These are phyloP conservation scores for Ascobolus immersus DNA, from an alignment of 495 filamentous ascomycete species.

Conservation along the genomic window DNA sequence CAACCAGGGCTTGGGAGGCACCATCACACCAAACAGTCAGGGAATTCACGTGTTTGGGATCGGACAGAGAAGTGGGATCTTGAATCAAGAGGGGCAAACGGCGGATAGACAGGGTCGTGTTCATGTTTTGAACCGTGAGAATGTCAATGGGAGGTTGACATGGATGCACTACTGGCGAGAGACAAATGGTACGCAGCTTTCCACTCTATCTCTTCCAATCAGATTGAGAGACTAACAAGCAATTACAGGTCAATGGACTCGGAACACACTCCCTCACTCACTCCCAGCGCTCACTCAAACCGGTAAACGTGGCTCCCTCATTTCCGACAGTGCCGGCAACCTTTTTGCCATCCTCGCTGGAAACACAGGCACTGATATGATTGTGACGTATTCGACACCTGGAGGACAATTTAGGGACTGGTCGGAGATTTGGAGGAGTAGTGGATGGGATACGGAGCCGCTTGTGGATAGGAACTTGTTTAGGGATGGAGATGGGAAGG, in stretches of 20 bases:
- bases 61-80: constrained; percentile 19
- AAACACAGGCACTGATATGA: constrained; percentile 4
- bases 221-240: neutral
- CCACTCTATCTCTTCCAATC: neutral
- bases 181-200: constrained; percentile 12
- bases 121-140: constrained; percentile 24
- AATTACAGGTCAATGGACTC: constrained; percentile 10
- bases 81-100: constrained; percentile 26
- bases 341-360: constrained; percentile 8
- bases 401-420: constrained; percentile 9
- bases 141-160: constrained; percentile 11
- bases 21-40: constrained; percentile 16
- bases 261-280: constrained; percentile 8
- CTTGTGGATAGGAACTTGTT: constrained; percentile 9
- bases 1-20: constrained; percentile 11
- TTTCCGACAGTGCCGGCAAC: constrained; percentile 4
- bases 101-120: constrained; percentile 21
- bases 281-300: constrained; percentile 8
- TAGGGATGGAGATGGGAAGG: constrained; percentile 4
- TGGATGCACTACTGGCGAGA: constrained; percentile 26
- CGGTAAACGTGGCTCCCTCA: constrained; percentile 9
- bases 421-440: constrained; percentile 8
- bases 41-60: constrained; percentile 21
- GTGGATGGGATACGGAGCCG: constrained; percentile 9
- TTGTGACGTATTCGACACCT: constrained; percentile 2